These are phyloP conservation scores for Magnolia changhungtana DNA, from an alignment of 164 flowering plant species.

Conservation along the genomic window DNA sequence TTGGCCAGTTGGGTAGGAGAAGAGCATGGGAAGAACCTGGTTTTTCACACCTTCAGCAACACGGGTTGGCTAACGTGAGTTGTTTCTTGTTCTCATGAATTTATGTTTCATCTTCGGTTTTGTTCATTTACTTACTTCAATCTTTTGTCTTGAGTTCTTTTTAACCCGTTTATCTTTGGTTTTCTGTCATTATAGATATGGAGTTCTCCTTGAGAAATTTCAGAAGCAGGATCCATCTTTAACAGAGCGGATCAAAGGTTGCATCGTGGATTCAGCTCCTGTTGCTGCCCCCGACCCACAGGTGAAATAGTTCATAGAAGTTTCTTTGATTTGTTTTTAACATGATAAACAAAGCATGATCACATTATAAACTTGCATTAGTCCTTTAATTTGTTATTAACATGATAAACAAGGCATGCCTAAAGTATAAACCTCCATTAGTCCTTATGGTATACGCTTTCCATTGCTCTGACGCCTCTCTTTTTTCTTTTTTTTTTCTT, in stretches of 20 bases:
- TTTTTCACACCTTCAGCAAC: slow-evolving; percentile 94
- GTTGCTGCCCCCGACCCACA: slow-evolving; percentile 91
- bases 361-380: background rate
- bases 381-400: too few species aligned
- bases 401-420: background rate
- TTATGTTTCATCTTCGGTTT: background rate
- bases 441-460: background rate
- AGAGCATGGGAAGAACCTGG: slow-evolving; percentile 64
- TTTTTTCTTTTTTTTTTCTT: background rate
- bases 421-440: background rate
- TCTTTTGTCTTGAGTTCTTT: slow-evolving; percentile 2
- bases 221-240: slow-evolving; percentile 61
- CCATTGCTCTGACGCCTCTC: background rate
- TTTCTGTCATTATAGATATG: slow-evolving; percentile 52
- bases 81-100: slow-evolving; percentile 3
- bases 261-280: slow-evolving; percentile 96
- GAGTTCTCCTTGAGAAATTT: slow-evolving; percentile 74
- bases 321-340: background rate
- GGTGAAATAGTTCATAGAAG: slow-evolving; percentile 34
- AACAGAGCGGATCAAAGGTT: slow-evolving; percentile 67
- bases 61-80: slow-evolving; percentile 98
- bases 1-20: slow-evolving; percentile 79
- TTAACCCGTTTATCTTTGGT: background rate
- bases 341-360: background rate
- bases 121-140: background rate